Base-by-base conservation (phyloP, 192 early-diverging fungal genomes). In the Entophlyctis luteolus region DNA sequence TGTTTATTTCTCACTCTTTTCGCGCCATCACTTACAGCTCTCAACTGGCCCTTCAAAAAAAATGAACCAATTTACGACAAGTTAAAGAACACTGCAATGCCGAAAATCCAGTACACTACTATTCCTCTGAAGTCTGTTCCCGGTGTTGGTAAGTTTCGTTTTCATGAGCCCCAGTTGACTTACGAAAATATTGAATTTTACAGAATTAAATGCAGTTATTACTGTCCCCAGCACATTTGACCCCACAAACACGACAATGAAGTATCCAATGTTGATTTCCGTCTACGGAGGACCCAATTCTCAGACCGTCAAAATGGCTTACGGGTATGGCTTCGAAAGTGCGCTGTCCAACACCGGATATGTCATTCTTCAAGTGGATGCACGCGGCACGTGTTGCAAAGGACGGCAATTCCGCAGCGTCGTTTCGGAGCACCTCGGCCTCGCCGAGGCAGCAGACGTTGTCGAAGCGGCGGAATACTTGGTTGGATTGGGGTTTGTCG, bases 211-310 rank as follows among this genome's bases (percentile, higher is more conserved):
- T 72, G 91, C 87, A 14, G 87, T 89, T 79, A 84, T 90, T 45
- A 84, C 87, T n/a, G 81, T 88, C 28, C 94, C 94, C 48, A 85
- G 88, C 29, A 81, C 84, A 49, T 96, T 97, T 71, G 84, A 94
- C 60, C 69, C 68, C 23, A 70, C 69, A 18, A 81, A 80, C 20
- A 75, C 68, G 6, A 76, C 55, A 3, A 62, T 82, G 39, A 87
- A 88, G 63, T 93, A 98, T 60, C 93, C 93, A 25, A 89, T 97
- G 4, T 69, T 96, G 47, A 88, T 98, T 75, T 78, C 82, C 65
- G 87, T 95, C 18, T 83, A 83, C 71, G 95, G 93, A 31, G 96
- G 96, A 2, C 96, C 96, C 18, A 83, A 83, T 63, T 93, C 92
- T 34, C 96, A 98, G 77, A 67, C 86, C 34, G 79, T 79, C 28